A percentile compares a stretch with the other conserved stretches of the same genome.
Evolutionary conservation across 2,329 filamentous ascomycete species (phyloP).

Genomic region (Ascocoryne sarcoides): DNA sequence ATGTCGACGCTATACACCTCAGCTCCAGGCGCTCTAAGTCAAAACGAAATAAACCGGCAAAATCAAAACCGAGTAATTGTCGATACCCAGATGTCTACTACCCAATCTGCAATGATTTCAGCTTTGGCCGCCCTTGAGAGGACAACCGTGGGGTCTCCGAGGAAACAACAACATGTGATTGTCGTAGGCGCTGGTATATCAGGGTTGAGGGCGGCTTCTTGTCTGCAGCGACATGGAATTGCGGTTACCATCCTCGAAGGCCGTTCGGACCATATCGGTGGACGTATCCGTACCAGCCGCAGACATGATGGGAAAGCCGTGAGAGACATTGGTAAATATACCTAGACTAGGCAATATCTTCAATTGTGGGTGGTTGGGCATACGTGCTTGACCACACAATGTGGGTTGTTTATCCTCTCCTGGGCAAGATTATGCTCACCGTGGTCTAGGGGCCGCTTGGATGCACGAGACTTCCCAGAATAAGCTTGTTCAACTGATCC

Average conservation of each 20-base stretch:
- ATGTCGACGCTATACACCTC: constrained; percentile 27
- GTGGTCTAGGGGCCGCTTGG: constrained; percentile 33
- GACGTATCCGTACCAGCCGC: constrained; percentile 34
- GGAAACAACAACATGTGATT: constrained; percentile 34
- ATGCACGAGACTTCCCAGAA: constrained; percentile 38
- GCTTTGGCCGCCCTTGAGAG: constrained; percentile 13
- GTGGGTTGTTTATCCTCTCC: constrained; percentile 25
- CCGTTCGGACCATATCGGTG: constrained; percentile 42
- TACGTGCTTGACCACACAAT: constrained; percentile 23
- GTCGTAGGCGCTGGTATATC: constrained; percentile 49
- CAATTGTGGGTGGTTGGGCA: constrained; percentile 25
- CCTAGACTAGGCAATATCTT: constrained; percentile 27
- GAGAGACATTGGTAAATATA: constrained; percentile 33
- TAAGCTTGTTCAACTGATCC: constrained; percentile 35
- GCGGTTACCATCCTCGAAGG: constrained; percentile 48
- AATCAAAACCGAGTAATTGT: constrained; percentile 16
- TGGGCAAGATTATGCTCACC: constrained; percentile 20
- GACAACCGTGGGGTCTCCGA: constrained; percentile 5
- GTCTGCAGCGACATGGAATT: constrained; percentile 43
- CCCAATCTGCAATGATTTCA: constrained; percentile 4
- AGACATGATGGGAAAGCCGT: constrained; percentile 27
- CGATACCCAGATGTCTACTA: constrained; percentile 9
- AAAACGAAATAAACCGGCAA: constrained; percentile 24
- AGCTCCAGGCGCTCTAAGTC: constrained; percentile 24
- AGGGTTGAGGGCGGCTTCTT: constrained; percentile 46